Percentiles rank a stretch among this genome's conserved stretches.
phyloP scores from a whole-genome alignment of 1,139 yeast genomes.

The Scheffersomyces segobiensis region DNA sequence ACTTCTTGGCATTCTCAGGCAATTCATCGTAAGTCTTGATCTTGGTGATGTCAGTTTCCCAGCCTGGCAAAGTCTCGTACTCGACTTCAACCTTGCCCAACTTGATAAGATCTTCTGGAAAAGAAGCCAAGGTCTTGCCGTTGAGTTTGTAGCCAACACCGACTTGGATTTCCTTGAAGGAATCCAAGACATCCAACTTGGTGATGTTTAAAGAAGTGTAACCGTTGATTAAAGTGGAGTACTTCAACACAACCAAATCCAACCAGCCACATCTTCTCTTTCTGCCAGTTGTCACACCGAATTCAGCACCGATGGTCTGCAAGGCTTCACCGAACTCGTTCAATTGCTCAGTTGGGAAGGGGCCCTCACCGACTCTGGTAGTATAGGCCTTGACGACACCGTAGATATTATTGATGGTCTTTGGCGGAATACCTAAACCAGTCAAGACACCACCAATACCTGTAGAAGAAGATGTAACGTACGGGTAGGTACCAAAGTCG shows the following conservation, averaged over 20 bases:
- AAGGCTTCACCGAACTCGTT: conserved; percentile 83
- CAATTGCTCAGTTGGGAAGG: conserved; percentile 97
- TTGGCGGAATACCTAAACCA: conserved; percentile 95
- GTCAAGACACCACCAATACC: conserved; percentile 98
- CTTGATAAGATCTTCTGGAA: conserved; percentile 88
- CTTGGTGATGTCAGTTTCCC: conserved; percentile 83
- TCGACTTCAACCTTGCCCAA: conserved; percentile 89
- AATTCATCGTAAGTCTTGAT: conserved; percentile 70
- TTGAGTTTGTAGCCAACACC: conserved; percentile 79
- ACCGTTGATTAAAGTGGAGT: conserved; percentile 89
- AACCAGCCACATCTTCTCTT: conserved; percentile 99
- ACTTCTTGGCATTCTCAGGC: conserved; percentile 84
- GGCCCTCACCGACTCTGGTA: conserved; percentile 99
- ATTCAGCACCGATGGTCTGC: conserved; percentile 92
- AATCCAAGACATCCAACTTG: conserved; percentile 90
- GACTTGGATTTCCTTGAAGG: conserved; percentile 82
- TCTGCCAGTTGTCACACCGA: conserved; percentile 98
- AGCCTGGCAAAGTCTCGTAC: conserved; percentile 89
- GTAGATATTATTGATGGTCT: conserved; percentile 70
- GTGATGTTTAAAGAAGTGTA: conserved; percentile 93
- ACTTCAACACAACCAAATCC: conserved; percentile 90
- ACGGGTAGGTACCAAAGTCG: conserved; percentile 98
- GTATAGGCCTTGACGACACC: conserved; percentile 99
- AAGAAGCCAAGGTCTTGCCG: conserved; percentile 70
- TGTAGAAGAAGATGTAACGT: conserved; percentile 92